Evolutionary conservation across 2,329 filamentous ascomycete species (phyloP), one percentile per base, ranked within the genome.

Genomic region (Clonostachys byssicola): DNA sequence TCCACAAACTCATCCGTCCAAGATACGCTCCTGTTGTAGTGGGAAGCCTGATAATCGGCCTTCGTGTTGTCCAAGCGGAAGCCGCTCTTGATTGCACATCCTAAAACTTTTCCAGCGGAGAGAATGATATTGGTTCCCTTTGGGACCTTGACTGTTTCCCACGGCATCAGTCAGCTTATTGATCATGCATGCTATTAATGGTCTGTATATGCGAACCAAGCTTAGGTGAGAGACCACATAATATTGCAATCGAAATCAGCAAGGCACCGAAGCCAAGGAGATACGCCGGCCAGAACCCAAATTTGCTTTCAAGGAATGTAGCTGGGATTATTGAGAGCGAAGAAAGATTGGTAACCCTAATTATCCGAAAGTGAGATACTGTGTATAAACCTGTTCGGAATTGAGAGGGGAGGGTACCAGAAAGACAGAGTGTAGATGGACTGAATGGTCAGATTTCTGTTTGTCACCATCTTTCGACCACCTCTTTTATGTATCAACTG

Each of bases 1-100:
- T 83, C 79, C 40, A 86, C 66, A 55, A 86, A 85, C 49, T 69
- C 67, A 56, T 85, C 80, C 43, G 80, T 73, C 83, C 83, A 86
- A 2, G 70, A 65, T 17, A 75, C 63, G 4, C 64, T 58, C 41
- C 49, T 58, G n/a, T 65, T 62, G 40, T 66, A 64, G 38, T 71
- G 62, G 36, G 66, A 70, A 12, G 66, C 70, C 51, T 81, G 79
- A 66, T 74, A 78, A 13, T 70, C 73, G 16, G 78, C 79, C 62
- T 83, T 83, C 47, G 82, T 70, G 2, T 74, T 78, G 42, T 85
- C 70, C 34, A 61, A 43, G 13, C 48, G 48, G 50, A 56, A 56
- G 13, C 53, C 62, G 38, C 43, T 23, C 12, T 17, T n/a, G 34
- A 16, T 30, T 40, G 39, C 30, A 43, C n/a, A 17, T 39, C 17